phyloP scores from a whole-genome alignment of 805 yeast species.

The Maudiozyma saulgeensis region DNA sequence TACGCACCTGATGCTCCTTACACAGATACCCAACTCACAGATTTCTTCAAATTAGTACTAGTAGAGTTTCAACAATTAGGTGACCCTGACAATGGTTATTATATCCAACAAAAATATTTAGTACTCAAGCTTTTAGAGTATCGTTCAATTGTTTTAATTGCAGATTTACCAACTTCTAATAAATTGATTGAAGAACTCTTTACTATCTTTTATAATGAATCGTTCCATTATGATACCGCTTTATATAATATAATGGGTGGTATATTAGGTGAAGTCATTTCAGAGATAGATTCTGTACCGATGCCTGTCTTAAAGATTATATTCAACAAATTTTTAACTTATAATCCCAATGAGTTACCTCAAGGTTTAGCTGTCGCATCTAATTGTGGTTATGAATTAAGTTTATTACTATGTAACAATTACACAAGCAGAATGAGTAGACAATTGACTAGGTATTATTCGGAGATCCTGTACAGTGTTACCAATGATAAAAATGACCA shows the following conservation, averaged over 20 bases:
- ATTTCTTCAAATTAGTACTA: slow-evolving; percentile 57
- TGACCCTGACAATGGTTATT: slow-evolving; percentile 50
- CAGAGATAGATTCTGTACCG: slow-evolving; percentile 62
- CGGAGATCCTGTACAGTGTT: slow-evolving; percentile 59
- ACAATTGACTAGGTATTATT: slow-evolving; percentile 65
- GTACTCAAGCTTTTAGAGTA: slow-evolving; percentile 65
- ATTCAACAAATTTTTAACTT: slow-evolving; percentile 49
- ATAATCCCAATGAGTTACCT: slow-evolving; percentile 21
- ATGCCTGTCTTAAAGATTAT: slow-evolving; percentile 50
- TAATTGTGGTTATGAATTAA: slow-evolving; percentile 56
- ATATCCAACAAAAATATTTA: slow-evolving; percentile 52
- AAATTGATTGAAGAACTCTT: slow-evolving; percentile 47
- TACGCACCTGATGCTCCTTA: slow-evolving; percentile 90
- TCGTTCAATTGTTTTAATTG: slow-evolving; percentile 59
- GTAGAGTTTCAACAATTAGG: slow-evolving; percentile 48
- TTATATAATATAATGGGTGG: slow-evolving; percentile 58
- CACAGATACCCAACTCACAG: slow-evolving; percentile 50
- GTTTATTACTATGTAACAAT: slow-evolving; percentile 56
- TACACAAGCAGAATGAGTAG: slow-evolving; percentile 69
- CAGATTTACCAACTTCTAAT: slow-evolving; percentile 62
- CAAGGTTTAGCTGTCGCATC: slow-evolving; percentile 22
- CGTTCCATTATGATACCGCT: slow-evolving; percentile 39
- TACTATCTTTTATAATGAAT: slow-evolving; percentile 46
- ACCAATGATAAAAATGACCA: slow-evolving; percentile 10
- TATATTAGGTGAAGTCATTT: slow-evolving; percentile 62